Percentiles rank a stretch among this genome's conserved stretches.
Conservation (phyloP, 805 yeast species). For the Candida michaelii region DNA sequence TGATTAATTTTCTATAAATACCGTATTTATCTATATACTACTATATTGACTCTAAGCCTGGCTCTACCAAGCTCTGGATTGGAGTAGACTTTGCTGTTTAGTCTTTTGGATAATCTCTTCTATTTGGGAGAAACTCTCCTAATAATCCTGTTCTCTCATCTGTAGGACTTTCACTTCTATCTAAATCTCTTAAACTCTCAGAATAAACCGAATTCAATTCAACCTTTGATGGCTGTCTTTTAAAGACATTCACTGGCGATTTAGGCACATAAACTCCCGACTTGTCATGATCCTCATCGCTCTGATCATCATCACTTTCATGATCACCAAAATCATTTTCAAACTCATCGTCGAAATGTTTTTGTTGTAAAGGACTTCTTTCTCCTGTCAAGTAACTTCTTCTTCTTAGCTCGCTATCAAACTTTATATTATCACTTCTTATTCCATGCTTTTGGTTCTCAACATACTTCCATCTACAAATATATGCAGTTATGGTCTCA, state of each 20-base stretch:
- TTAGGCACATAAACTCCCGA: slow-evolving; percentile 31
- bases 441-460: slow-evolving; percentile 29
- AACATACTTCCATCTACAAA: slow-evolving; percentile 47
- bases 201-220: background rate
- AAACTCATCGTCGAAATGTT: slow-evolving; percentile 14
- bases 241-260: slow-evolving; percentile 27
- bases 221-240: slow-evolving; percentile 11
- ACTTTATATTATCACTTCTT: slow-evolving; percentile 22
- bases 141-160: slow-evolving; percentile 15
- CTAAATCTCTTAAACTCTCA: background rate
- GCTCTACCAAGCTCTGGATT: too few relatives aligned
- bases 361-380: slow-evolving; percentile 14
- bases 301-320: slow-evolving; percentile 7
- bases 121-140: slow-evolving; percentile 21
- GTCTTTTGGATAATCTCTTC: too few relatives aligned
- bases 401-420: slow-evolving; percentile 23
- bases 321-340: slow-evolving; percentile 14
- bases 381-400: slow-evolving; percentile 28
- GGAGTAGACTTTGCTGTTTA: too few relatives aligned
- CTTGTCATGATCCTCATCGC: slow-evolving; percentile 8
- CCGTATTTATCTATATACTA: slow-evolving; percentile 11
- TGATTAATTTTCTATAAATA: slow-evolving; percentile 19
- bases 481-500: slow-evolving; percentile 48
- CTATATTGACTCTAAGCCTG: slow-evolving; percentile 30
- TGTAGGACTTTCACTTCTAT: background rate